phyloP scores from a whole-genome alignment of 306 rosid species.

The Luffa acutangula region DNA sequence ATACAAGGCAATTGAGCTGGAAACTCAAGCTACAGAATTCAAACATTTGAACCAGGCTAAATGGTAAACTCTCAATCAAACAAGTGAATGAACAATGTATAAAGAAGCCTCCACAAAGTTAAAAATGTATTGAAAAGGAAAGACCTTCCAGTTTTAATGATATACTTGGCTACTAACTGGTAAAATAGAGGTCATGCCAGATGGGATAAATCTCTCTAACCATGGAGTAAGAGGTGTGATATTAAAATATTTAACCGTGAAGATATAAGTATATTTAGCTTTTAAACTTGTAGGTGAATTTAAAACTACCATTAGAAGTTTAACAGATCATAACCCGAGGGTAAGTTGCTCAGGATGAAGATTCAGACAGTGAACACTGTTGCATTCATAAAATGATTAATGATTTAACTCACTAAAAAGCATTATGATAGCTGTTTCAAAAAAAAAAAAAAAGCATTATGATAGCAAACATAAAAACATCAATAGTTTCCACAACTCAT shows the following conservation, averaged over 20 bases:
- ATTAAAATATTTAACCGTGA: background rate
- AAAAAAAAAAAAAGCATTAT: background rate
- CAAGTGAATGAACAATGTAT: background rate
- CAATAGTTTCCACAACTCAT: background rate
- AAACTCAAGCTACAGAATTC: constrained; percentile 58
- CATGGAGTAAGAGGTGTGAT: background rate
- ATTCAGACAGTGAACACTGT: background rate
- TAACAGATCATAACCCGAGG: background rate
- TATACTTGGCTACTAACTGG: background rate
- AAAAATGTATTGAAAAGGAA: background rate
- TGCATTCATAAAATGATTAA: background rate
- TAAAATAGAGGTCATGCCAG: background rate
- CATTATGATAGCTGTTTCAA: background rate
- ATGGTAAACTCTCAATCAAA: background rate
- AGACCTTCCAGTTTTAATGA: background rate
- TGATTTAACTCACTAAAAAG: background rate
- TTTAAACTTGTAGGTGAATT: background rate
- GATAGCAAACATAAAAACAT: background rate
- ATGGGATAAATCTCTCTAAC: background rate
- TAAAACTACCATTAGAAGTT: background rate
- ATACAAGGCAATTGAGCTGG: constrained; percentile 83
- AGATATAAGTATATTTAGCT: background rate
- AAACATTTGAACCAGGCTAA: background rate
- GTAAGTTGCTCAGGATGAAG: background rate
- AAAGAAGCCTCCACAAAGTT: background rate